Conservation (phyloP, 116 monocot species). For the Trichopus zeylanicus region DNA sequence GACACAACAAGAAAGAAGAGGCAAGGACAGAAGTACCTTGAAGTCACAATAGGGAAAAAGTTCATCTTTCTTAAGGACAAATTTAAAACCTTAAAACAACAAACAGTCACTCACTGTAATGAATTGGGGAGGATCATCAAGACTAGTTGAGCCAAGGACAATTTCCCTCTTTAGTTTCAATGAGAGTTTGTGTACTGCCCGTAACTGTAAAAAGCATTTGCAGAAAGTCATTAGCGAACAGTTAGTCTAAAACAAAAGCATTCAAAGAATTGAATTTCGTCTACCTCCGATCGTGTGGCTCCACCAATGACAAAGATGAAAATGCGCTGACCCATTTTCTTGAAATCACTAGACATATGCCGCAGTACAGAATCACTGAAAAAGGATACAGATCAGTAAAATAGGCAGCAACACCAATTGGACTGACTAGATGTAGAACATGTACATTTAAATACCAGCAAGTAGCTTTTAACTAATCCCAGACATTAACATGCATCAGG, state of each 20-base stretch:
- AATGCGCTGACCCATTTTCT: conserved; percentile 60
- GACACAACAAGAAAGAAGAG: too few relatives aligned
- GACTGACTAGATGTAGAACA: too few relatives aligned
- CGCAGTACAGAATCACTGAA: conserved; percentile 57
- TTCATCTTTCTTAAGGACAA: not conserved
- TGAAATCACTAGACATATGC: conserved; percentile 59
- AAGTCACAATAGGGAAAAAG: not conserved
- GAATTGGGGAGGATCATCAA: conserved; percentile 67
- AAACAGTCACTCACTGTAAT: conserved; percentile 38
- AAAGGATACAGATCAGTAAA: conserved; percentile 9
- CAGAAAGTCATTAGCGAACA: not conserved
- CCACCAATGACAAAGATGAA: conserved; percentile 73
- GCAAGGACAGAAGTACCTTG: too few relatives aligned
- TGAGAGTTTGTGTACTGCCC: conserved; percentile 57
- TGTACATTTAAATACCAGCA: too few relatives aligned
- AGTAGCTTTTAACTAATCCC: too few relatives aligned
- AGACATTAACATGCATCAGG: too few relatives aligned
- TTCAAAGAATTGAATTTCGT: not conserved
- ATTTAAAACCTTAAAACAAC: not conserved
- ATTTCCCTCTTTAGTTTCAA: conserved; percentile 68
- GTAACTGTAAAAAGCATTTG: conserved; percentile 32
- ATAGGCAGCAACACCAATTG: not conserved
- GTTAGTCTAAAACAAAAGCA: not conserved
- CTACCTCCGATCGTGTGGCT: conserved; percentile 72
- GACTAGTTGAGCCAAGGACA: conserved; percentile 61